Evolutionary conservation across 2,329 filamentous ascomycete genomes (phyloP).

Genomic region (Trichothecium roseum): DNA sequence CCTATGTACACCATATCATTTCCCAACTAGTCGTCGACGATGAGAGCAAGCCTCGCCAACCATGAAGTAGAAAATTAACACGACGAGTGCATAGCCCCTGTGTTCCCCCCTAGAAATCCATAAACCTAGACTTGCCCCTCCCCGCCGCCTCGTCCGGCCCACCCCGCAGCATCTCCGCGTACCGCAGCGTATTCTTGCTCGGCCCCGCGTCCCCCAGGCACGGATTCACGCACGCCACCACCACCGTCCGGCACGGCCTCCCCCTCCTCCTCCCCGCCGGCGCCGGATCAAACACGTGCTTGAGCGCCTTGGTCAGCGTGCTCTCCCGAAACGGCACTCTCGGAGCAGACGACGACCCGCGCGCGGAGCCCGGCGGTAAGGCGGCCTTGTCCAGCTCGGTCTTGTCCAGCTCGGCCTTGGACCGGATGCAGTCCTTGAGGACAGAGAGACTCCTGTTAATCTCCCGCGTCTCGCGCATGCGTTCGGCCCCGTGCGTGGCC

Average conservation of each 20-base stretch:
- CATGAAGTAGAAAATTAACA: no score
- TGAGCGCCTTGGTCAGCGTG: conserved; percentile 34
- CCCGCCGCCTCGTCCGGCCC: no score
- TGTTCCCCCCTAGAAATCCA: no score
- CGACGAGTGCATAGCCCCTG: no score
- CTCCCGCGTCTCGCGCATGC: conserved; percentile 34
- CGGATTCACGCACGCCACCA: conserved; percentile 37
- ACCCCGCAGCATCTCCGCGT: conserved; percentile 35
- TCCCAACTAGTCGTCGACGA: no score
- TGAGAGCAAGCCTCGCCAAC: no score
- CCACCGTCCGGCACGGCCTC: conserved; percentile 34
- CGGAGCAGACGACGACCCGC: conserved; percentile 6
- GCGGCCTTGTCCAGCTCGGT: no score
- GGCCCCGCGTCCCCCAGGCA: conserved; percentile 30
- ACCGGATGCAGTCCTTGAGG: conserved; percentile 42
- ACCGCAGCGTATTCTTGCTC: conserved; percentile 37
- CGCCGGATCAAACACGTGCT: conserved; percentile 36
- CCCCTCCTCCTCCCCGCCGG: conserved; percentile 15
- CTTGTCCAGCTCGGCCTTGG: conserved; percentile 24
- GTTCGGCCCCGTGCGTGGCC: conserved; percentile 24
- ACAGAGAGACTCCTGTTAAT: conserved; percentile 38
- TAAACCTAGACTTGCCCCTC: no score
- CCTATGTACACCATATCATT: no score
- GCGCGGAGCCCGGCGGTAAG: no score
- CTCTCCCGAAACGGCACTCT: conserved; percentile 35